A percentile compares a stretch with the other conserved stretches of the same genome.
Conservation (phyloP, 768 basidiomycete genomes). For the Pleurotus ostreatus region DNA sequence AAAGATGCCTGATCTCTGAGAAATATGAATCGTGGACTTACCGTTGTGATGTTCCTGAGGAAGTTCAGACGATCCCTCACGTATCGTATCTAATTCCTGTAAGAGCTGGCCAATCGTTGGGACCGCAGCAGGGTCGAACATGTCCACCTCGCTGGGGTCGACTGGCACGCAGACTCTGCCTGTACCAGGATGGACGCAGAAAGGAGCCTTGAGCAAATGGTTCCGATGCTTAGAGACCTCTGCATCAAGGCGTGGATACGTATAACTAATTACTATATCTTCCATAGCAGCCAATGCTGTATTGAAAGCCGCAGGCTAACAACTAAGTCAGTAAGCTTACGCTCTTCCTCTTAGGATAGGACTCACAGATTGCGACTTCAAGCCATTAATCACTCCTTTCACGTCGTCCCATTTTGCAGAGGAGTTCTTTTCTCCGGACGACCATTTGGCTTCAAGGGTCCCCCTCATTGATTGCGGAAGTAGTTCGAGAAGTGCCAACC, state of each 20-base stretch:
- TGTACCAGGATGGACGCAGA: constrained; percentile 95
- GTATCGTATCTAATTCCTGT: constrained; percentile 59
- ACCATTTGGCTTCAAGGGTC: constrained; percentile 57
- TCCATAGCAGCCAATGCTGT: constrained; percentile 54
- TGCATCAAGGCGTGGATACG: constrained; percentile 92
- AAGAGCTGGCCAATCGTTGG: constrained; percentile 88
- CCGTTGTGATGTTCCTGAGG: constrained; percentile 21
- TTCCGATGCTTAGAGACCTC: constrained; percentile 98
- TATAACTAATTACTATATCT: constrained; percentile 90
- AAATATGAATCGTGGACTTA: constrained; percentile 16
- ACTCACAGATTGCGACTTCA: constrained; percentile 3
- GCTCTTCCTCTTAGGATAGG: too few relatives aligned
- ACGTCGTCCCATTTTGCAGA: constrained; percentile 74
- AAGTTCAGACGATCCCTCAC: constrained; percentile 8
- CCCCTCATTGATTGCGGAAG: constrained; percentile 62
- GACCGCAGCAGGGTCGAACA: constrained; percentile 80
- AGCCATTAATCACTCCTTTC: constrained; percentile 31
- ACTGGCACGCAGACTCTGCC: constrained; percentile 94
- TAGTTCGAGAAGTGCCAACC: constrained; percentile 67
- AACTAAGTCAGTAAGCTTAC: background rate
- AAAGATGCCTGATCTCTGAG: constrained; percentile 1
- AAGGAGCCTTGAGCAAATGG: constrained; percentile 96
- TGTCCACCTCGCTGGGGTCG: constrained; percentile 67
- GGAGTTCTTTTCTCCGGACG: constrained; percentile 48
- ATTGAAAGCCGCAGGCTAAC: background rate